Base-by-base conservation (phyloP, 768 basidiomycete genomes). In the Boletus rubroflammeus region DNA sequence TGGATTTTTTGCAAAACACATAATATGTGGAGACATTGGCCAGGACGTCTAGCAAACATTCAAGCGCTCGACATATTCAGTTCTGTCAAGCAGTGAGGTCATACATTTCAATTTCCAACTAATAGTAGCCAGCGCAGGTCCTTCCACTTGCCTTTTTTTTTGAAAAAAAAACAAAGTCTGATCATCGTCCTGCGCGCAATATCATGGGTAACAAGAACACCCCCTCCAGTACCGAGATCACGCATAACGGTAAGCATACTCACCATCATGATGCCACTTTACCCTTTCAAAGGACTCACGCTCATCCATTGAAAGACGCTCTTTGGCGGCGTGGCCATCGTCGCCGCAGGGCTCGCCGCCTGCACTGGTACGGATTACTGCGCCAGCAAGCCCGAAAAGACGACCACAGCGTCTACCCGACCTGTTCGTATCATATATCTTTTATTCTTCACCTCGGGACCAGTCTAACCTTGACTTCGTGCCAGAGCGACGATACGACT, bases 341-440 rank as follows among this genome's bases (percentile, higher is more conserved):
- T 67, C n/a, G 62, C 59, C 3, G 28, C 55, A 11, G 59, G 67
- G 8, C 26, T 68, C 31, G 57, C 53, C 5, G 50, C 50, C 14
- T 60, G 55, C n/a, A n/a, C 40, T 72, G 66, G 62, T 65, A 62
- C 11, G 57, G 46, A 13, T 29, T 72, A 10, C 15, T 58, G 6
- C 51, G 51, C 31, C 32, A n/a, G n/a, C 63, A 67, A 40, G 55
- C 63, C 6, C 53, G 56, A 35, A 58, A 49, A 45, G 66, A 70
- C 5, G 51, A 57, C 17, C 50, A 42, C 3, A 66, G 62, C 3
- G 21, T 31, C 29, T 53, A 64, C 11, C 1, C 57, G 15, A 43
- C 62, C n/a, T 66, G 66, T 70, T 17, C 50, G 62, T 57, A 35
- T n/a, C 9, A 17, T 48, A 58, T 56, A 32, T 38, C n/a, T 17